Conservation (phyloP, 441 rosid species). For the Gossypium lobatum region DNA sequence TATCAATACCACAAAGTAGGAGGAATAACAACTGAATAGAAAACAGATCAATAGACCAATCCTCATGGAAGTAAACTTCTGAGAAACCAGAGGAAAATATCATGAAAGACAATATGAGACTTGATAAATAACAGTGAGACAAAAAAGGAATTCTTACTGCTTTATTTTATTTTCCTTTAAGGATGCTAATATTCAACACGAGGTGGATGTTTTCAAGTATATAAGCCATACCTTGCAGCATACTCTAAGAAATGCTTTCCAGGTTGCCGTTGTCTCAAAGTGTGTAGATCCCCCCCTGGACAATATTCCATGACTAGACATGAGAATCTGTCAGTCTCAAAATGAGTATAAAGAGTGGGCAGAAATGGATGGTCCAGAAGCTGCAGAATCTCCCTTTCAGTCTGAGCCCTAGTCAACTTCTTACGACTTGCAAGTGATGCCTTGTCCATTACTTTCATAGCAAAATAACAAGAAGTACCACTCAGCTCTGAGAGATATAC, state of each 20-base stretch:
- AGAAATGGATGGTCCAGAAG: slow-evolving; percentile 91
- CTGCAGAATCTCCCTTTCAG: slow-evolving; percentile 94
- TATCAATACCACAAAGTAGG: not conserved
- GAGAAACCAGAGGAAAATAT: not conserved
- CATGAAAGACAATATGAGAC: not conserved
- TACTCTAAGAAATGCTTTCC: slow-evolving; percentile 92
- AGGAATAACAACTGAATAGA: not conserved
- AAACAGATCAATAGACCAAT: not conserved
- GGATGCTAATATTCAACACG: not conserved
- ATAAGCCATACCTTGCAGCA: slow-evolving; percentile 77
- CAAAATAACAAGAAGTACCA: slow-evolving; percentile 82
- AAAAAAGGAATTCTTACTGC: not conserved
- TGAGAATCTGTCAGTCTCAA: slow-evolving; percentile 89
- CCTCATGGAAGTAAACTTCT: not conserved
- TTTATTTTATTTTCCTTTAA: not conserved
- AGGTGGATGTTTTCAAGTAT: not conserved
- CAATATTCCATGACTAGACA: slow-evolving; percentile 96
- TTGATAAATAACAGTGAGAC: not conserved
- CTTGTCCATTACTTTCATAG: slow-evolving; percentile 98
- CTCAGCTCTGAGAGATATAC: slow-evolving; percentile 87
- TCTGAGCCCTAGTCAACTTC: slow-evolving; percentile 88
- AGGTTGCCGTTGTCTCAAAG: slow-evolving; percentile 87
- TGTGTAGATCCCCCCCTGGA: slow-evolving; percentile 96
- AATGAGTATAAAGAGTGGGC: slow-evolving; percentile 89
- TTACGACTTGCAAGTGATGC: slow-evolving; percentile 91